phyloP scores from a whole-genome alignment of 768 basidiomycete genomes.

The Termitomyces eurrhizus region DNA sequence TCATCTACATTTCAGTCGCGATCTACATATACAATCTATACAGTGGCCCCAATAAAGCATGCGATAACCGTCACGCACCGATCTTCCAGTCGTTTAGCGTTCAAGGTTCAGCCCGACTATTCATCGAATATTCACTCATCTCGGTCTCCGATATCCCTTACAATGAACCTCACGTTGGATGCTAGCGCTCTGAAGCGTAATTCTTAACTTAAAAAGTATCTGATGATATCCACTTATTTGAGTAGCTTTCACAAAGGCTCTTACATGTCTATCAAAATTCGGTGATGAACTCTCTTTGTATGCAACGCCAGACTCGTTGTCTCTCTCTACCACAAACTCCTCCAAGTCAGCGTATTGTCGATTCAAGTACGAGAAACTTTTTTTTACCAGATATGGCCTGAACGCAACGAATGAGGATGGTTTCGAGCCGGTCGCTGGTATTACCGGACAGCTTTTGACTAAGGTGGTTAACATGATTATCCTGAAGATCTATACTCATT shows the following conservation, averaged over 20 bases:
- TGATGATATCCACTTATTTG: constrained; percentile 15
- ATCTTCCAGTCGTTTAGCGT: not conserved
- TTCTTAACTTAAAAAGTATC: constrained; percentile 12
- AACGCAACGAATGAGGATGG: constrained; percentile 22
- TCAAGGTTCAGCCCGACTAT: not conserved
- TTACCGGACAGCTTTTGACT: constrained; percentile 64
- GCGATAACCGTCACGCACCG: not conserved
- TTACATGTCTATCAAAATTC: constrained; percentile 76
- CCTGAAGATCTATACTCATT: not conserved
- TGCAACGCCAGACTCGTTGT: constrained; percentile 55
- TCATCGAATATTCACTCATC: not conserved
- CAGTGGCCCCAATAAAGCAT: too few species aligned
- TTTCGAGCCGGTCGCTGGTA: constrained; percentile 33
- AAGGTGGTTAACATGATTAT: constrained; percentile 42
- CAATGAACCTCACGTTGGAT: constrained; percentile 70
- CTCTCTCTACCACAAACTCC: constrained; percentile 73
- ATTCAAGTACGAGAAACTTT: constrained; percentile 63
- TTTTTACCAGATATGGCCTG: constrained; percentile 67
- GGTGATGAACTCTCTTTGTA: constrained; percentile 76
- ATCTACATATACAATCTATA: too few species aligned
- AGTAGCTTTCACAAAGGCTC: constrained; percentile 69
- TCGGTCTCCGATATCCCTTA: not conserved
- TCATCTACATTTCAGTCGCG: too few species aligned
- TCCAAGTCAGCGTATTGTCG: constrained; percentile 81
- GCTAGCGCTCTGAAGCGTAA: constrained; percentile 50